Evolutionary conservation across 257 asterid species (phyloP).

Genomic region (Craterostigma plantagineum): DNA sequence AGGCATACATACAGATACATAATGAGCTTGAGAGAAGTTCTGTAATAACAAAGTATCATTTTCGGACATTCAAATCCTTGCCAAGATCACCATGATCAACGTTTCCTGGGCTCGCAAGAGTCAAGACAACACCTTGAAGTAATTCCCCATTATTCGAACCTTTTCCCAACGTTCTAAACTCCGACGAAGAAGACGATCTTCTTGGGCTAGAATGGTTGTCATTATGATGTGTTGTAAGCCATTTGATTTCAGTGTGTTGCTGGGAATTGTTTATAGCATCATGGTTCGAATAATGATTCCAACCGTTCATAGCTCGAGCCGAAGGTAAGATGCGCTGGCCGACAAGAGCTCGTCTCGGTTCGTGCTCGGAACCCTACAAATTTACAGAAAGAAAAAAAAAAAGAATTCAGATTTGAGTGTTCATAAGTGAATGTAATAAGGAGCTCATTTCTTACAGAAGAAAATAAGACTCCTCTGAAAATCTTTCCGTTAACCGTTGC

Average conservation of each 20-base stretch:
- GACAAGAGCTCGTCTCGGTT: too few species aligned
- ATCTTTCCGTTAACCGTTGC: slow-evolving; percentile 69
- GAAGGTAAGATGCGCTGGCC: too few species aligned
- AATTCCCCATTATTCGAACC: slow-evolving; percentile 26
- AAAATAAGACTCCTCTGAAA: slow-evolving; percentile 69
- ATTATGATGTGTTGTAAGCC: slow-evolving; percentile 12
- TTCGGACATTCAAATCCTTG: too few species aligned
- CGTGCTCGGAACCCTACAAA: too few species aligned
- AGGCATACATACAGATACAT: too few species aligned
- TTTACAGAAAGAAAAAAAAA: background rate
- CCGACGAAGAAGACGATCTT: slow-evolving; percentile 20
- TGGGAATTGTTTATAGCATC: slow-evolving; percentile 18
- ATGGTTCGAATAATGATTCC: background rate
- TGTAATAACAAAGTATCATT: too few species aligned
- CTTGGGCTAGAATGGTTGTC: slow-evolving; percentile 18
- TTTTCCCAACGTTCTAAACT: too few species aligned
- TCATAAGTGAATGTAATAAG: background rate
- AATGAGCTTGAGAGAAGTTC: too few species aligned
- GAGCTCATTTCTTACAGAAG: slow-evolving; percentile 50
- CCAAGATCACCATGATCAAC: slow-evolving; percentile 14
- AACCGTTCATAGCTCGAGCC: too few species aligned
- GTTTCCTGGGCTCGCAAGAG: slow-evolving; percentile 70
- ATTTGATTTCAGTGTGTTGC: slow-evolving; percentile 12
- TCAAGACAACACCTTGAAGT: slow-evolving; percentile 64
- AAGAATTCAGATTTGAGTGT: background rate